Conservation (phyloP, 257 asterid genomes). For the Lithospermum erythrorhizon region DNA sequence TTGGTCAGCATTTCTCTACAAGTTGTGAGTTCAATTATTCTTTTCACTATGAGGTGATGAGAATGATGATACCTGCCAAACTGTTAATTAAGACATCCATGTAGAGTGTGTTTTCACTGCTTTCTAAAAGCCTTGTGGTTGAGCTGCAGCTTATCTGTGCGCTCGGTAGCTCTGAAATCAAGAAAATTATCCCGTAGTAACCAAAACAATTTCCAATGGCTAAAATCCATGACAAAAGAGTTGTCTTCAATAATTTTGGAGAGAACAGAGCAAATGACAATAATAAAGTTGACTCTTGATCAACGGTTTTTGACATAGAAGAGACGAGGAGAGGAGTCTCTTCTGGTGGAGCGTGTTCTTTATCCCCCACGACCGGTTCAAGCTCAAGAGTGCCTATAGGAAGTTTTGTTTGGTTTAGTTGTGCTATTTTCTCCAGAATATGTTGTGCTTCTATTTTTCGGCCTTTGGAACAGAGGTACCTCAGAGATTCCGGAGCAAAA, state of each 20-base stretch:
- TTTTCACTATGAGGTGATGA: neutral
- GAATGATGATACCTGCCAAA: slow-evolving; percentile 46
- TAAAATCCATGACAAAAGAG: slow-evolving; percentile 20
- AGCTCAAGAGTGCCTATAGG: slow-evolving; percentile 15
- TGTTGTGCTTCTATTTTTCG: slow-evolving; percentile 13
- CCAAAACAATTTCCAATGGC: slow-evolving; percentile 17
- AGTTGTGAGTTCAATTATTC: no score
- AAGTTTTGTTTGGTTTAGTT: slow-evolving; percentile 12
- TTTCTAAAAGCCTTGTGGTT: slow-evolving; percentile 11
- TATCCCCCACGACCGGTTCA: slow-evolving; percentile 10
- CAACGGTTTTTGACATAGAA: neutral
- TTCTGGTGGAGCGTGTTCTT: slow-evolving; percentile 7
- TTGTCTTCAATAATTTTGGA: slow-evolving; percentile 13
- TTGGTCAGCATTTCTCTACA: no score
- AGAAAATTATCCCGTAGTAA: slow-evolving; percentile 20
- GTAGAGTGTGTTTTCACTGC: slow-evolving; percentile 32
- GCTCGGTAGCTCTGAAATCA: slow-evolving; percentile 12
- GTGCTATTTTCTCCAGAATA: slow-evolving; percentile 20
- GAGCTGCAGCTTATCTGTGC: slow-evolving; percentile 35
- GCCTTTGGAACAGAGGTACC: slow-evolving; percentile 20
- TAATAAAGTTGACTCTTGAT: slow-evolving; percentile 1
- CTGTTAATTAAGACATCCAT: slow-evolving; percentile 49
- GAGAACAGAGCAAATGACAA: slow-evolving; percentile 15
- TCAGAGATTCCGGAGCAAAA: slow-evolving; percentile 25
- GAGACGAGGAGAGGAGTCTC: slow-evolving; percentile 11